Evolutionary conservation across 192 early-diverging fungal genomes (phyloP), one percentile per base, ranked within the genome.

Genomic region (Cetraspora pellucida): DNA sequence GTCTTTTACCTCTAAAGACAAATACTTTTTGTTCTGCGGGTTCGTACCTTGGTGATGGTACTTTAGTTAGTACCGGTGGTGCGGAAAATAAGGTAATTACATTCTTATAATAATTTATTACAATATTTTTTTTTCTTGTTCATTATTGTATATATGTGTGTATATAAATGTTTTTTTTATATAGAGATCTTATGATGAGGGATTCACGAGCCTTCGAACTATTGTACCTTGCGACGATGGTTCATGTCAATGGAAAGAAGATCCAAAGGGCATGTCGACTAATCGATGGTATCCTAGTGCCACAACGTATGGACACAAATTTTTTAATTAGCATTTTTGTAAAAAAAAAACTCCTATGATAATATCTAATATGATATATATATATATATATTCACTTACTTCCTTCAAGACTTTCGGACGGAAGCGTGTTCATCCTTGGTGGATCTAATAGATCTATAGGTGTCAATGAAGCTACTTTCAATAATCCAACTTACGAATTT

Each of bases 21-120:
- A 88, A 88, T 45, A 87, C 85, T 25, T 88, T 88, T 75, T 88
- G 87, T 64, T 85, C 85, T 10, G 85, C 81, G 13, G 87, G 87
- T 25, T 80, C 83, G 14, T 85, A 85, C 69, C 77, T 88, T 16
- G 79, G 73, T 14, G 85, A 88, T 52, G 87, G 87, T 31, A 87
- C 82, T 16, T 75, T 88, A 21, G 82, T 88, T 64, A 81, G 82
- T 47, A 85, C 77, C 14, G 87, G 85, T 19, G 87, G 87, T 25
- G 87, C 81, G 16, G 79, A 84, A 67, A 31, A 63, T 47, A 79
- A 74, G 5, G 68, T 81, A 77, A 49, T 57, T 61, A 44, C 5
- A 19, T 45, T 65, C 1, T 17, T n/a, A 65, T 19, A 54, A 11
- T 3, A 30, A 70, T 30, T 10, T 37, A 17, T 3, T n/a, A n/a